Evolutionary conservation across 2,329 filamentous ascomycete species (phyloP).

Genomic region (Epicoccum sorghinum): DNA sequence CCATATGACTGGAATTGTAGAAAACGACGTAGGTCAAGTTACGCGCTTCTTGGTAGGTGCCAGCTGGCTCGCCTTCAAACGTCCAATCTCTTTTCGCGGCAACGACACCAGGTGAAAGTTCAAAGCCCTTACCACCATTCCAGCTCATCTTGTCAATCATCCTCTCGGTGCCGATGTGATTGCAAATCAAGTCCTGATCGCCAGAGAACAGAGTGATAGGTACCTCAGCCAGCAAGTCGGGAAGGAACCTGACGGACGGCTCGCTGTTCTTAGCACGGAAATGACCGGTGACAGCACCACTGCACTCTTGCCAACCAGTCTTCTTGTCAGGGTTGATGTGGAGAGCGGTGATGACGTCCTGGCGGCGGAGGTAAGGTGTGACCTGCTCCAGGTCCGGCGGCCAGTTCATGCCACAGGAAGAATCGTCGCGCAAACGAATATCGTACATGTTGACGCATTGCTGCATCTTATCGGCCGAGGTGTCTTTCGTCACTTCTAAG

Average conservation of each 20-base stretch:
- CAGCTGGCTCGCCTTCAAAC: conserved; percentile 85
- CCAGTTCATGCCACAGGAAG: conserved; percentile 97
- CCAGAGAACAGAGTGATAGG: conserved; percentile 90
- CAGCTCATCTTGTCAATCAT: conserved; percentile 89
- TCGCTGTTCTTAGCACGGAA: conserved; percentile 75
- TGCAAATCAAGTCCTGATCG: conserved; percentile 94
- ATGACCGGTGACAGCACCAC: conserved; percentile 72
- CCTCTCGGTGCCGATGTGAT: conserved; percentile 91
- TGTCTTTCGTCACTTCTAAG: conserved; percentile 67
- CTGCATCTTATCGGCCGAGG: conserved; percentile 57
- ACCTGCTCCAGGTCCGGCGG: conserved; percentile 81
- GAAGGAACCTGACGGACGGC: conserved; percentile 76
- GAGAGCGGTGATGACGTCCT: conserved; percentile 79
- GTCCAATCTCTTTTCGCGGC: conserved; percentile 93
- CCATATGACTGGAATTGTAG: conserved; percentile 97
- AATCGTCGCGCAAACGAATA: conserved; percentile 78
- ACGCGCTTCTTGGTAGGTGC: conserved; percentile 91
- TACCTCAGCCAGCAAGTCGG: conserved; percentile 76
- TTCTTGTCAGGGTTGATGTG: conserved; percentile 82
- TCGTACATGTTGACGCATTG: conserved; percentile 97
- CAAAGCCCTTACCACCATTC: conserved; percentile 91
- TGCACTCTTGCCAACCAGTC: conserved; percentile 92
- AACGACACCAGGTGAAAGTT: conserved; percentile 83
- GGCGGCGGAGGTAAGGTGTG: conserved; percentile 80
- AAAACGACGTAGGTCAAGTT: conserved; percentile 96